Percentiles rank a stretch among this genome's conserved stretches.
Conservation (phyloP, 75 land plant genomes). For the Chamaecyparis obtusa region DNA sequence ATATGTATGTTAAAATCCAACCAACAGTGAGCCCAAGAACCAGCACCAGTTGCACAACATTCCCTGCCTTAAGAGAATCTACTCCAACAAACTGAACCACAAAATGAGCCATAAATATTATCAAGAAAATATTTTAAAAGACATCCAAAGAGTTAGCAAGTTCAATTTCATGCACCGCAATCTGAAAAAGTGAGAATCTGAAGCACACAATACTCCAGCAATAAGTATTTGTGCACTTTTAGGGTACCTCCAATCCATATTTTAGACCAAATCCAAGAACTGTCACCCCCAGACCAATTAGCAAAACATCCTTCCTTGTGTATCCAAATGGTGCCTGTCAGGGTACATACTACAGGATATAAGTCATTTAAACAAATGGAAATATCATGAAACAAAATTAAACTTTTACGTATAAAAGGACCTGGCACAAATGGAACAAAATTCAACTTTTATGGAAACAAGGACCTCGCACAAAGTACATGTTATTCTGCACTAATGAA, state of each 20-base stretch:
- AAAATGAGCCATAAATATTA: background rate
- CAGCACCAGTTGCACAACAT: constrained; percentile 86
- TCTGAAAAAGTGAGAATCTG: background rate
- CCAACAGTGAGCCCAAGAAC: constrained; percentile 93
- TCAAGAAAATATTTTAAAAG: background rate
- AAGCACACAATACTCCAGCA: background rate
- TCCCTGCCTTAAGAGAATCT: constrained; percentile 90
- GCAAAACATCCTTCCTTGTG: constrained; percentile 86
- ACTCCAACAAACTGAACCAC: constrained; percentile 73
- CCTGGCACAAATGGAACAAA: background rate
- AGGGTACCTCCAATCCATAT: constrained; percentile 81
- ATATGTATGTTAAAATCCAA: constrained; percentile 90
- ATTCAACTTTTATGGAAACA: background rate
- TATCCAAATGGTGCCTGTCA: constrained; percentile 88
- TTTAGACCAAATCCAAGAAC: constrained; percentile 71
- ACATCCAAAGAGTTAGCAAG: background rate
- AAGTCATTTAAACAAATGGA: background rate
- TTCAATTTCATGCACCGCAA: background rate
- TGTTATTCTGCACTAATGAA: background rate
- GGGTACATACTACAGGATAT: background rate
- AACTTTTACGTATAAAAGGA: too few species aligned
- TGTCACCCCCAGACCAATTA: constrained; percentile 86
- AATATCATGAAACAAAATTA: background rate
- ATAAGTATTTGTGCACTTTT: background rate
- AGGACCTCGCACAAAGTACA: background rate